Evolutionary conservation across 306 rosid species (phyloP).

Genomic region (Corylus heterophylla): DNA sequence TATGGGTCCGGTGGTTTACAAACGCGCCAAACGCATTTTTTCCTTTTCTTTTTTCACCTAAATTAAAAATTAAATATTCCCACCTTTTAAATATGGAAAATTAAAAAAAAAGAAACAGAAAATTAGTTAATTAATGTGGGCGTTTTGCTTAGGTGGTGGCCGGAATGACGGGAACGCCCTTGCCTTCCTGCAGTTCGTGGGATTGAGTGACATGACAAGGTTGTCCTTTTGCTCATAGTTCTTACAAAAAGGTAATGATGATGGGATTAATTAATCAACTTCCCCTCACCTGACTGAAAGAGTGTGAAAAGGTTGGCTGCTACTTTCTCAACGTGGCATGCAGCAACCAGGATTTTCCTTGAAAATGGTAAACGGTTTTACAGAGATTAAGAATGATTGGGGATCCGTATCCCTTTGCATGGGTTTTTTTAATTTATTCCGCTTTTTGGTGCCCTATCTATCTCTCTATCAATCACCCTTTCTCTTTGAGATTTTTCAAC

Average conservation of each 20-base stretch:
- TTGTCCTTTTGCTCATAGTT: constrained; percentile 35
- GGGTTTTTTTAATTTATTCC: not conserved
- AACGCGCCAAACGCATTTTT: constrained; percentile 51
- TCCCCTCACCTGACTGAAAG: not conserved
- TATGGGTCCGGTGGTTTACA: constrained; percentile 33
- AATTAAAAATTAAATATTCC: not conserved
- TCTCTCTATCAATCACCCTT: no score
- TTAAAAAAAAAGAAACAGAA: no score
- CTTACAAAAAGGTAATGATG: constrained; percentile 29
- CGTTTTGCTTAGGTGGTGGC: not conserved
- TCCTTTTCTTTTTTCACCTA: no score
- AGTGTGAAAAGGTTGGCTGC: constrained; percentile 11
- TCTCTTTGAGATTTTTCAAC: no score
- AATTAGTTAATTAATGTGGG: not conserved
- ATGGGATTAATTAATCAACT: constrained; percentile 34
- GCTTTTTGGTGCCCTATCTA: not conserved
- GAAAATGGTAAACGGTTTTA: constrained; percentile 35
- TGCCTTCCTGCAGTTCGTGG: constrained; percentile 17
- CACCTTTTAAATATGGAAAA: not conserved
- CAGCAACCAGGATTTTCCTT: constrained; percentile 33
- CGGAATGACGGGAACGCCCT: constrained; percentile 18
- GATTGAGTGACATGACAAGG: constrained; percentile 25
- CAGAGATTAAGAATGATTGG: not conserved
- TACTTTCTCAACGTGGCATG: constrained; percentile 40
- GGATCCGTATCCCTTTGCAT: no score